Conservation (phyloP, 495 filamentous ascomycete genomes). For the Lasiosphaeria ovina region DNA sequence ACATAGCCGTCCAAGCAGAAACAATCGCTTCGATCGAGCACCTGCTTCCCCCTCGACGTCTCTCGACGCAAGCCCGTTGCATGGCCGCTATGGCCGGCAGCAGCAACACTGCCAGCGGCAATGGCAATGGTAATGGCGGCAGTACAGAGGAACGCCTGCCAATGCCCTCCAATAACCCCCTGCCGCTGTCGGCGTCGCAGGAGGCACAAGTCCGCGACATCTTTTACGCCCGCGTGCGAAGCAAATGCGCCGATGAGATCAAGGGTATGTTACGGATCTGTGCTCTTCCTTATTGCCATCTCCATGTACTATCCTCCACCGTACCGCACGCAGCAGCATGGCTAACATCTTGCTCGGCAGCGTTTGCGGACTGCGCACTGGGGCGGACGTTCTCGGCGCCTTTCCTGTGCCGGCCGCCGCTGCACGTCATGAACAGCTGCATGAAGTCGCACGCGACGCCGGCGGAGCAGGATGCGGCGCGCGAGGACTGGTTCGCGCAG, state of each 20-base stretch:
- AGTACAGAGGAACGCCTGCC: conserved; percentile 29
- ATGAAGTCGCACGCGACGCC: conserved; percentile 84
- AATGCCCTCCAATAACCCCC: conserved; percentile 72
- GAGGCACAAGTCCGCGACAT: conserved; percentile 87
- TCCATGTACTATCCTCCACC: background rate
- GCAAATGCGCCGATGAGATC: conserved; percentile 78
- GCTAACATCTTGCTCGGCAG: conserved; percentile 41
- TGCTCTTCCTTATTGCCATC: background rate
- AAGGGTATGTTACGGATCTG: conserved; percentile 56
- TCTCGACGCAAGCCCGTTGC: background rate
- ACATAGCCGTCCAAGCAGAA: background rate
- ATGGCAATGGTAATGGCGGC: background rate
- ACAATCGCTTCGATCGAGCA: background rate
- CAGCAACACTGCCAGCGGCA: background rate
- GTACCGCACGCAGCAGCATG: conserved; percentile 1
- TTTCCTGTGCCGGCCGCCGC: conserved; percentile 76
- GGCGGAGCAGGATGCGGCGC: conserved; percentile 79
- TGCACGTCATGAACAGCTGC: conserved; percentile 86
- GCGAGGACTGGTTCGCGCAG: conserved; percentile 88
- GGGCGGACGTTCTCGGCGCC: conserved; percentile 81
- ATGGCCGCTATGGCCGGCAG: conserved; percentile 41
- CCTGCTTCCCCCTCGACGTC: background rate
- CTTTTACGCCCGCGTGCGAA: conserved; percentile 83
- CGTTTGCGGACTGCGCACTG: conserved; percentile 81
- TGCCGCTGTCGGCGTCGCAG: conserved; percentile 89